A percentile compares a stretch with the other conserved stretches of the same genome.
phyloP scores from a whole-genome alignment of 2,329 filamentous ascomycete genomes.

The Pezicula neosporulosa region DNA sequence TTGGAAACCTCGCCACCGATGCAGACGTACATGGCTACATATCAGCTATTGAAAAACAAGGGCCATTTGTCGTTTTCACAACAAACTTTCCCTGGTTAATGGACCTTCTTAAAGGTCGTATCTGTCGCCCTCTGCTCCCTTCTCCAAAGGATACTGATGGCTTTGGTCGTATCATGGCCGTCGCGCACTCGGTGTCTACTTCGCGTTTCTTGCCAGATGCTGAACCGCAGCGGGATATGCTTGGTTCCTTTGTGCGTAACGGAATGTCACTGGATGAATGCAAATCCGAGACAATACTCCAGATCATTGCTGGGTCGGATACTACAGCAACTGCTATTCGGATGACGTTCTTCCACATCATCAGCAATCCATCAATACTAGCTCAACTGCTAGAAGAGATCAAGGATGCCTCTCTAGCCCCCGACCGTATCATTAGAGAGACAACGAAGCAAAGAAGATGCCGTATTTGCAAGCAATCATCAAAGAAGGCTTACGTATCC shows the following conservation, averaged over 20 bases:
- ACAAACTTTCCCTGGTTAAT: no score
- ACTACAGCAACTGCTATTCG: conserved; percentile 54
- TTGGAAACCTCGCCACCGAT: no score
- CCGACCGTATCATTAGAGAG: conserved; percentile 11
- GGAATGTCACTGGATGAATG: conserved; percentile 19
- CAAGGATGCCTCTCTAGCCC: conserved; percentile 19
- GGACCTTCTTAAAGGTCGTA: no score
- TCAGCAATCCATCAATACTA: conserved; percentile 43
- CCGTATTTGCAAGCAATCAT: conserved; percentile 48
- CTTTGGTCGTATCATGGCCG: background rate
- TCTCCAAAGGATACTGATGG: no score
- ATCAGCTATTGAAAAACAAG: no score
- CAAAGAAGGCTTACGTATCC: conserved; percentile 44
- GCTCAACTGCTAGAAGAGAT: conserved; percentile 24
- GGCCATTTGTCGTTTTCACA: no score
- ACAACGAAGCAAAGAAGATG: conserved; percentile 35
- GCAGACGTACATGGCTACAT: no score
- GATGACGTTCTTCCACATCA: conserved; percentile 47
- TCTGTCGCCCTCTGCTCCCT: no score
- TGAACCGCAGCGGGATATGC: conserved; percentile 46
- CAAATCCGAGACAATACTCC: conserved; percentile 3
- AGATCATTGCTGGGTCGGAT: conserved; percentile 50
- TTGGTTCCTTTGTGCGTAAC: conserved; percentile 44
- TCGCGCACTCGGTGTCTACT: conserved; percentile 41
- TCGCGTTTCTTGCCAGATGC: conserved; percentile 39